Evolutionary conservation across 805 yeast species (phyloP), one percentile per base, ranked within the genome.

Genomic region (Debaryomyces hansenii): DNA sequence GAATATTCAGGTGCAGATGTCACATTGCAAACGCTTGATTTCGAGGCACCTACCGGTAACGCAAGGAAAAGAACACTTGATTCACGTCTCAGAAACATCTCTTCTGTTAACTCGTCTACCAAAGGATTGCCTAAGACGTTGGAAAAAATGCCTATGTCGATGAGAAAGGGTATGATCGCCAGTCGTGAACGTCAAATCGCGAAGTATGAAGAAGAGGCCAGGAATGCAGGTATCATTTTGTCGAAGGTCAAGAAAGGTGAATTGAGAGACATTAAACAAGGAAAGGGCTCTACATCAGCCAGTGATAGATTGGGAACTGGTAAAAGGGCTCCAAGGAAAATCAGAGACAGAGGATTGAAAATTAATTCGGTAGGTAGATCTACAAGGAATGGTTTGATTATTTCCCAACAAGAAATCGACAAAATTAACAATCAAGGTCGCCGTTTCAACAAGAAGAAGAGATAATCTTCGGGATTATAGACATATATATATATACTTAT

Each of bases 181-280:
- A 76, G 83, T 38, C 78, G 84, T 39, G 66, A 77, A 31, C 62
- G 68, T 16, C 78, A 82, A 52, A 78, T 81, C 15, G 61, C 69
- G 20, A 78, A 78, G 56, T 80, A 74, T 58, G 96, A 88, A 62
- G 70, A 75, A 42, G 90, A 88, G 42, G 97, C 99, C 6, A 78
- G 73, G 50, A 92, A 92, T 15, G 96, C 95, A 4, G 98, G 98
- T 11, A 87, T 92, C 45, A 78, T 94, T n/a, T 70, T 92, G 37
- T 82, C 96, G 3, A 83, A 79, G 57, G 82, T 77, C 21, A 76
- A 74, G 55, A 84, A 83, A 65, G 91, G 90, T 5, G 80, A 84
- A 50, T 70, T 84, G 46, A 73, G 94, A 56, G 72, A 71, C 45
- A 59, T 80, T 52, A 74, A 78, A 52, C 68, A 74, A 39, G 88